Evolutionary conservation across 2,329 filamentous ascomycete genomes (phyloP), one percentile per base, ranked within the genome.

Genomic region (Claviceps paspali): DNA sequence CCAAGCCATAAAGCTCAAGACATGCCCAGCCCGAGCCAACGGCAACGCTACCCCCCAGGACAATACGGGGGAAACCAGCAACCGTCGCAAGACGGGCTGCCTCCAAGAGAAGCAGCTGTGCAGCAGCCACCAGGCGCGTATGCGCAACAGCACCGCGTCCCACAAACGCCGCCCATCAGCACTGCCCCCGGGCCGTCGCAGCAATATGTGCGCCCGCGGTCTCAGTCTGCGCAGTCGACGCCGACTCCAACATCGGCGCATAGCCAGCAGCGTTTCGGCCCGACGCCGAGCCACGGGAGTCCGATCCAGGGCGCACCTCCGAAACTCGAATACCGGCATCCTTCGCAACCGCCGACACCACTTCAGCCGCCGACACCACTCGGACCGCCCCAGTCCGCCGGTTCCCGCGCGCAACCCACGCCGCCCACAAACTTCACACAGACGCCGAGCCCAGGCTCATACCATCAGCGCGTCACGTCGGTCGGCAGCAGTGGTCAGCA

Each of bases 211-310:
- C 67, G 67, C 39, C 64, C 65, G 42, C 57, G 71, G 47, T 73
- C 73, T 29, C 68, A 68, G 39, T 78, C 73, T 17, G 59, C 66
- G 5, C 69, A 76, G 38, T 76, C 73, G 10, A 68, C 65, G 19
- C 60, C 70, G 9, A 78, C 74, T 26, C 73, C 73, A n/a, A 75
- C 70, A 6, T 76, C 73, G 28, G 67, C 72, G 12, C 72, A 76
- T 33, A 70, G 67, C 48, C 72, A 76, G 52, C 67, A 67, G 32
- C 63, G 64, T 7, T 72, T 67, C 46, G 65, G 65, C 10, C 53
- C 59, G 38, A 61, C 67, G 21, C 71, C 67, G 44, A 54, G 51
- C 18, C 69, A 72, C 42, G 64, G 63, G 28, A 77, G 73, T 46
- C 73, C 73, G 33, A 53, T 67, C 30, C 53, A 60, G 29, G 52